These are phyloP conservation scores for Cladosporium sp. DNA, from an alignment of 2,329 filamentous ascomycete genomes.

Conservation along the genomic window DNA sequence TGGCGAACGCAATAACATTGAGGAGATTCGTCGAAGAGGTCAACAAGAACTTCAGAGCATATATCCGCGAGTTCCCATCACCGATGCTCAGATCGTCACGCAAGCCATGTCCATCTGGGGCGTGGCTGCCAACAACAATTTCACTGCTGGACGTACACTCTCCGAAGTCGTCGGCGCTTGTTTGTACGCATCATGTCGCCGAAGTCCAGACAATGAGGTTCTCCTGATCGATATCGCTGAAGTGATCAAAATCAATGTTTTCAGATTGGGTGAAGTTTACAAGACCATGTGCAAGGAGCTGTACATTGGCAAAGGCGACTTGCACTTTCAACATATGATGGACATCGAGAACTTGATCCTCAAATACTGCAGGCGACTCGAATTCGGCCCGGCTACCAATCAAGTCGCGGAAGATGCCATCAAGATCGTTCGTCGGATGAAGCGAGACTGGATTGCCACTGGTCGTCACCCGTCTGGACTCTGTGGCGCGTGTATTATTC, in stretches of 20 bases:
- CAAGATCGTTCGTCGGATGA: constrained; percentile 88
- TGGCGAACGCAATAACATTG: constrained; percentile 55
- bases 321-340: constrained; percentile 58
- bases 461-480: constrained; percentile 91
- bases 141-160: constrained; percentile 79
- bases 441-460: constrained; percentile 94
- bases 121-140: constrained; percentile 62
- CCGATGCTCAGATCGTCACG: constrained; percentile 29
- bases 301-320: constrained; percentile 60
- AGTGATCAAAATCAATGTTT: constrained; percentile 81
- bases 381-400: constrained; percentile 80
- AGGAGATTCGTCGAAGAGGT: constrained; percentile 55
- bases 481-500: constrained; percentile 89
- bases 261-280: constrained; percentile 86
- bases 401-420: constrained; percentile 87
- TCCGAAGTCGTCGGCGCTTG: constrained; percentile 87
- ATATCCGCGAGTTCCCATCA: constrained; percentile 43
- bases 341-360: constrained; percentile 89
- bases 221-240: constrained; percentile 98
- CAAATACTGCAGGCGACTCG: constrained; percentile 86
- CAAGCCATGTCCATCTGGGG: constrained; percentile 48
- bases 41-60: constrained; percentile 45
- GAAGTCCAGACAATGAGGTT: constrained; percentile 74
- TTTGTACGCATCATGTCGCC: constrained; percentile 84
- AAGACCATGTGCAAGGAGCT: constrained; percentile 72